These are phyloP conservation scores for Aethionema arabicum DNA, from an alignment of 345 rosid genomes.

Conservation along the genomic window DNA sequence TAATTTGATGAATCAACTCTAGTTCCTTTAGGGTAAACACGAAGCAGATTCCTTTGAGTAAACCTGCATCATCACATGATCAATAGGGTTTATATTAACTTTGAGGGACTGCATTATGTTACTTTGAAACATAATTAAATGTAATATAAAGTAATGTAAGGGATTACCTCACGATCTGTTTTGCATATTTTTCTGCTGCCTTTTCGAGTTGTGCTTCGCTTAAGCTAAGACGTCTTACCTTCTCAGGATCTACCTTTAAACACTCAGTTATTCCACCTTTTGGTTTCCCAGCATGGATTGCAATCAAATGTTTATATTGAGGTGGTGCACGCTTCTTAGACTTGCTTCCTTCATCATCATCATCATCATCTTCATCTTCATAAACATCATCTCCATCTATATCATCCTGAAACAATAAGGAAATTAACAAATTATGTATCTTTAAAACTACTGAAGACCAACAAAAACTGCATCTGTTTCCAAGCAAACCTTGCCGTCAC, in stretches of 20 bases:
- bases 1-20: constrained; percentile 71
- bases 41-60: constrained; percentile 64
- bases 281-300: constrained; percentile 46
- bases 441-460: not conserved
- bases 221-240: constrained; percentile 51
- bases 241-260: constrained; percentile 41
- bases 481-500: constrained; percentile 33
- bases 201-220: constrained; percentile 47
- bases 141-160: not conserved
- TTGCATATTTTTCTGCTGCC: constrained; percentile 37
- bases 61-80: constrained; percentile 44
- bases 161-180: constrained; percentile 41
- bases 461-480: not conserved
- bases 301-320: constrained; percentile 37
- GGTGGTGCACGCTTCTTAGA: constrained; percentile 27
- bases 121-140: not conserved
- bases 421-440: constrained; percentile 8
- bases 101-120: not conserved
- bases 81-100: constrained; percentile 9
- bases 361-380: constrained; percentile 28
- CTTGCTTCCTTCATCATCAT: constrained; percentile 29
- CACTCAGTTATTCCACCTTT: constrained; percentile 45
- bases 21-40: constrained; percentile 74
- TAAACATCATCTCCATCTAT: constrained; percentile 29
- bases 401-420: constrained; percentile 39